Conservation (phyloP, 73 alveolate genomes). For the Tetrahymena elliotti region DNA sequence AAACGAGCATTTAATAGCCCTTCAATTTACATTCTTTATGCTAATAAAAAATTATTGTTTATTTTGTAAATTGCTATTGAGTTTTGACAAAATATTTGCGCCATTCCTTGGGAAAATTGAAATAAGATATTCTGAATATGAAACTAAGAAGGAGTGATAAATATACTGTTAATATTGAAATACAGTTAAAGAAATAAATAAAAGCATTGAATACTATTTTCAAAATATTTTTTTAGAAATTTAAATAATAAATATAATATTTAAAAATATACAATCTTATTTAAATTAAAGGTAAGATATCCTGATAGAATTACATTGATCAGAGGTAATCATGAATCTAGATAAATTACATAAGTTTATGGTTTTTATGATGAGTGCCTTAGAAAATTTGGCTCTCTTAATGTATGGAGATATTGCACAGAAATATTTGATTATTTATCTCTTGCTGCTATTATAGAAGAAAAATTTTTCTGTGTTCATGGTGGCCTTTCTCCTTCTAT, state of each 20-base stretch:
- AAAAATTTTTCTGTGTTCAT: conserved; percentile 92
- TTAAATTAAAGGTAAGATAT: conserved; percentile 47
- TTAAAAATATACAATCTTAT: too few species aligned
- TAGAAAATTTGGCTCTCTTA: conserved; percentile 85
- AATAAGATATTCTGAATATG: too few species aligned
- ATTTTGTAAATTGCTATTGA: too few species aligned
- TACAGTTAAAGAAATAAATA: background rate
- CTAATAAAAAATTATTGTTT: too few species aligned
- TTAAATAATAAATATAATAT: too few species aligned
- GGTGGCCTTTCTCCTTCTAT: conserved; percentile 96
- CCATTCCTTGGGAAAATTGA: background rate
- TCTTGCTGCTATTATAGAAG: conserved; percentile 84
- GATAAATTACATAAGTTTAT: conserved; percentile 91
- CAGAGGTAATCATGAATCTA: conserved; percentile 83
- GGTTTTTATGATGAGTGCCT: conserved; percentile 92
- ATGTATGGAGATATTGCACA: conserved; percentile 94
- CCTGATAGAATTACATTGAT: conserved; percentile 62
- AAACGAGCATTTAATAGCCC: too few species aligned
- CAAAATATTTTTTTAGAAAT: too few species aligned
- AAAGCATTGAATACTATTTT: too few species aligned
- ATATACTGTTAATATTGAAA: background rate
- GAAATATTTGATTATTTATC: conserved; percentile 86
- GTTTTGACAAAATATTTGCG: background rate
- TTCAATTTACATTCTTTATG: too few species aligned
- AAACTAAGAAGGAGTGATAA: too few species aligned